Conservation (phyloP, 2,329 filamentous ascomycete genomes). For the Monilinia fructicola region DNA sequence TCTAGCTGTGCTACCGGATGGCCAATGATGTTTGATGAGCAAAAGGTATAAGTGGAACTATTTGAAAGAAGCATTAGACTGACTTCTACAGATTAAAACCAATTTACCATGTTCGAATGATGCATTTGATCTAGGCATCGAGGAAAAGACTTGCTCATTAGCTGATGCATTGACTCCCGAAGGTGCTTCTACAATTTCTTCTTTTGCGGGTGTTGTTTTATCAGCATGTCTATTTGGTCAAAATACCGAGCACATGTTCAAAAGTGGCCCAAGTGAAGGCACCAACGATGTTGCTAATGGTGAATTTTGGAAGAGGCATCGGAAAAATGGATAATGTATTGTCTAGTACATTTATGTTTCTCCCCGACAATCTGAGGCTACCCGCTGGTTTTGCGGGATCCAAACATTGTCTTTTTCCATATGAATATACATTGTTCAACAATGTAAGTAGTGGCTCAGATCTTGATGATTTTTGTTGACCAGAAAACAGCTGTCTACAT, state of each 20-base stretch:
- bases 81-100: slow-evolving; percentile 51
- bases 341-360: slow-evolving; percentile 72
- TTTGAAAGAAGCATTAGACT: slow-evolving; percentile 24
- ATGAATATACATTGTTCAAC: slow-evolving; percentile 85
- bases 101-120: slow-evolving; percentile 79
- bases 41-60: slow-evolving; percentile 47
- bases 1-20: slow-evolving; percentile 87
- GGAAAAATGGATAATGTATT: slow-evolving; percentile 78
- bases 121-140: slow-evolving; percentile 65
- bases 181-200: slow-evolving; percentile 61
- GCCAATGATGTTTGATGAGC: slow-evolving; percentile 76
- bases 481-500: slow-evolving; percentile 61
- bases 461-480: neutral
- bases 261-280: slow-evolving; percentile 65
- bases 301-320: slow-evolving; percentile 82
- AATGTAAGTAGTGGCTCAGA: slow-evolving; percentile 48
- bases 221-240: slow-evolving; percentile 77
- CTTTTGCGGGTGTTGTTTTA: slow-evolving; percentile 71
- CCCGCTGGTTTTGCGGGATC: slow-evolving; percentile 66
- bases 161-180: slow-evolving; percentile 55
- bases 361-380: slow-evolving; percentile 73
- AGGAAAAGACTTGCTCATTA: slow-evolving; percentile 63
- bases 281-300: slow-evolving; percentile 74
- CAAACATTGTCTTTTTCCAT: slow-evolving; percentile 77
- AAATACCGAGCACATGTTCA: slow-evolving; percentile 79